Base-by-base conservation (phyloP, 108 stramenopile genomes). In the Cylindrotheca fusiformis region DNA sequence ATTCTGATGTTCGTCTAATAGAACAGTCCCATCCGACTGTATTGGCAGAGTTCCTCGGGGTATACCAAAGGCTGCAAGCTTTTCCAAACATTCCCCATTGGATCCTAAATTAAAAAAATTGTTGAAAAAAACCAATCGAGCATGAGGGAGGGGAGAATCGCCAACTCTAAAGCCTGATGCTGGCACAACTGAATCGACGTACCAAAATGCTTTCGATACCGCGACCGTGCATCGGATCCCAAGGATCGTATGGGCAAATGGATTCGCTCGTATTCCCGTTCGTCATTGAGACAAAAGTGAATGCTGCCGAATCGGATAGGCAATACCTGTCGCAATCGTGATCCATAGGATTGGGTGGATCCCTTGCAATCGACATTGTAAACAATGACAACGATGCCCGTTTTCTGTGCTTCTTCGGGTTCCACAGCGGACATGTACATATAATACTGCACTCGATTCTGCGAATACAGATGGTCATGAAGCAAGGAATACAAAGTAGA, bases 31-130 rank as follows among this genome's bases (percentile, higher is more conserved):
- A 4, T 47, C 27, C 1, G 10, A 8, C 1, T 32, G 20, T n/a
- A 68, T 46, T 22, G 67, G 67, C 1, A 68, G 44, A 6, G 58
- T 41, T 32, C 28, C 28, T n/a, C 29, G 20, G 17, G 67, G 58
- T 4, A 68, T 68, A 5, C 67, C 67, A 52, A 59, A 68, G 49
- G 58, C 18, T 12, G 47, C 24, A n/a, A 68, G 27, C 8, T 51
- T 28, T 23, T 68, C 55, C 49, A 52, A 17, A 23, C 29, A 29
- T 47, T 68, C 67, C 21, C 47, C 31, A 22, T 56, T 44, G 0
- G 65, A 67, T 23, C 63, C 63, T 53, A 51, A 2, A 62, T 58
- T 22, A 3, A 25, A 44, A 41, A 32, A 30, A 1, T n/a, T 6
- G 50, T 20, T 14, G 21, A 52, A 52, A 52, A 52, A n/a, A 52